Base-by-base conservation (phyloP, 345 rosid genomes). In the Geranium brycei region DNA sequence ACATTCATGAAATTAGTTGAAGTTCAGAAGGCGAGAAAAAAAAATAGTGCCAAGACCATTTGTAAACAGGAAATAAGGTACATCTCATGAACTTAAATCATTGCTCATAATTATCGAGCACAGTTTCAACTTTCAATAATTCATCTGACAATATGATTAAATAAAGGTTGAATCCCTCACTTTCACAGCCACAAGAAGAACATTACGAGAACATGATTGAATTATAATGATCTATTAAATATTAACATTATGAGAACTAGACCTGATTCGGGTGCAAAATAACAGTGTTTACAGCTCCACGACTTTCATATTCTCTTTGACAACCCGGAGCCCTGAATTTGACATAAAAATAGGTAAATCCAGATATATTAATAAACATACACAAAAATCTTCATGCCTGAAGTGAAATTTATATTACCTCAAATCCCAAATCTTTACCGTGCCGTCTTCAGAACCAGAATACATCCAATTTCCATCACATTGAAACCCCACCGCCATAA, bases 401-500 rank as follows among this genome's bases (percentile, higher is more conserved):
- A 19, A 14, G 19, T 1, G 30, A 47, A 61, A 15, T 53, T 53
- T 31, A 58, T 19, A 38, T 41, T 62, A 86, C 97, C 99, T 88
- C 76, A 93, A 81, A 70, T 93, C 99, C 99, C 97, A 93, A 65
- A 90, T 86, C 75, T 84, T 90, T 66, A 93, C 99, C 0, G 97
- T 93, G 23, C 97, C 96, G 80, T 93, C 99, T 72, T 90, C 99
- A 31, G 97, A 93, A 64, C 99, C 99, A n/a, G 99, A 90, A 69
- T 93, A 93, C 99, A 93, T 93, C 97, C 89, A 85, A 67, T 88
- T 90, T 4, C 95, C 99, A 79, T 93, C 99, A 77, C 95, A 90
- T 31, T 93, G 97, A 74, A 93, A 93, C 30, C 97, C 97, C 68
- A 90, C 96, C 14, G 96, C 96, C 97, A 88, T 90, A 70, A 93